A percentile compares a stretch with the other conserved stretches of the same genome.
Conservation (phyloP, 78 protist species). For the Capsaspora owczarzaki region DNA sequence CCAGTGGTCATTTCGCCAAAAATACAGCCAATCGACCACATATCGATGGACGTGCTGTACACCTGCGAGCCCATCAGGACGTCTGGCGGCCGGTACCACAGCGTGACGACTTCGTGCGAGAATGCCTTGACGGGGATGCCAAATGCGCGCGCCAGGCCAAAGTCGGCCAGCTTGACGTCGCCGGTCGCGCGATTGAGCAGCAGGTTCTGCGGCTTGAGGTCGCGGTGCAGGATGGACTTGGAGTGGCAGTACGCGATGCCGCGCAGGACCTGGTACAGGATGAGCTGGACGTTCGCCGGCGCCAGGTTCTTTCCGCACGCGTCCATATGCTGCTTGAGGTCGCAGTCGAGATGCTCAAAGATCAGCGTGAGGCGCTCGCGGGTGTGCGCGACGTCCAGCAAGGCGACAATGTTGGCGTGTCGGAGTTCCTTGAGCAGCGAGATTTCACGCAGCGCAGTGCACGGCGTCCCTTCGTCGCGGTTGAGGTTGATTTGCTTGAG, state of each 20-base stretch:
- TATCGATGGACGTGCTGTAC: constrained; percentile 93
- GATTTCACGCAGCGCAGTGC: constrained; percentile 92
- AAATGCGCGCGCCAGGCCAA: constrained; percentile 98
- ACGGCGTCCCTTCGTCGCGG: constrained; percentile 96
- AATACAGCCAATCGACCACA: constrained; percentile 99
- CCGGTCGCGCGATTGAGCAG: constrained; percentile 73
- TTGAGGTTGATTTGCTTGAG: constrained; percentile 91
- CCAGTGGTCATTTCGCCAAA: constrained; percentile 81
- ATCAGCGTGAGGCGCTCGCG: constrained; percentile 86
- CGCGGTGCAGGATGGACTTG: constrained; percentile 92
- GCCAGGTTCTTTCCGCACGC: constrained; percentile 16
- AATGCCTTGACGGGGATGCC: constrained; percentile 95
- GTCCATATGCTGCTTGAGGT: constrained; percentile 88
- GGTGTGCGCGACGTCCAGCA: constrained; percentile 91
- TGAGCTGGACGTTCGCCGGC: constrained; percentile 21
- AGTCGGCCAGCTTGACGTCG: constrained; percentile 96
- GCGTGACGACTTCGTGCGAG: constrained; percentile 98
- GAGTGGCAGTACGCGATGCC: constrained; percentile 97
- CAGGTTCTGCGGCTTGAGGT: constrained; percentile 97
- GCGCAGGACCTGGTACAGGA: constrained; percentile 81
- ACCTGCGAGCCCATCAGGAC: constrained; percentile 88
- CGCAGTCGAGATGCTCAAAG: constrained; percentile 94
- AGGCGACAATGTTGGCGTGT: constrained; percentile 93
- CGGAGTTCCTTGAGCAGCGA: constrained; percentile 90
- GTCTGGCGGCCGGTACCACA: constrained; percentile 99